These are phyloP conservation scores for Tylopilus subfusipes DNA, from an alignment of 768 basidiomycete genomes.

Conservation along the genomic window DNA sequence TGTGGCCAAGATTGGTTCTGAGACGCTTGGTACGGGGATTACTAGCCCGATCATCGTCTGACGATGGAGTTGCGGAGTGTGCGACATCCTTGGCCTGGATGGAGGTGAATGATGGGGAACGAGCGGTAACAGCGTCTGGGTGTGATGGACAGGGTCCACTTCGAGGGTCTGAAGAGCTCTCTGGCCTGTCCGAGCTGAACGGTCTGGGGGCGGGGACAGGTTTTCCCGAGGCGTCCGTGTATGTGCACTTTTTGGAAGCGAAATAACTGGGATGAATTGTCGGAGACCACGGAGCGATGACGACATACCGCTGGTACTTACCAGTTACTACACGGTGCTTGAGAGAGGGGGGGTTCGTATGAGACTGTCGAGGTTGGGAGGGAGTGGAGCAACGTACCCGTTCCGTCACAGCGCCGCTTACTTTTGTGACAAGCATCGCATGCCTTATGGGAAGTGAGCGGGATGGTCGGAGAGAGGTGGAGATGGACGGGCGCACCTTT, in stretches of 20 bases:
- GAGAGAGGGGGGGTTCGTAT: constrained; percentile 4
- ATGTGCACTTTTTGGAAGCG: constrained; percentile 76
- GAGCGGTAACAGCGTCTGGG: constrained; percentile 10
- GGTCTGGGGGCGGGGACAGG: constrained; percentile 70
- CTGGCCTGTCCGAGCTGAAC: constrained; percentile 41
- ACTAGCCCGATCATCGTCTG: constrained; percentile 40
- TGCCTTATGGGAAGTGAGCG: constrained; percentile 38
- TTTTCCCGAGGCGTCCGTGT: constrained; percentile 75
- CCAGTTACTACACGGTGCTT: constrained; percentile 84
- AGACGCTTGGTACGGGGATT: constrained; percentile 50
- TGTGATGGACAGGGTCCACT: constrained; percentile 15
- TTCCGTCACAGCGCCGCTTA: constrained; percentile 82
- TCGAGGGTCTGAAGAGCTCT: constrained; percentile 26
- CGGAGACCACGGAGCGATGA: neutral
- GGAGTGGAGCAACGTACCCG: constrained; percentile 44
- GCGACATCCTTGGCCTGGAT: constrained; percentile 12
- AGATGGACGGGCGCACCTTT: constrained; percentile 37
- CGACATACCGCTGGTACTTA: constrained; percentile 28
- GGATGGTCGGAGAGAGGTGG: neutral
- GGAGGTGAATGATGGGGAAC: constrained; percentile 16
- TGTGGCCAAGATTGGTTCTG: constrained; percentile 39
- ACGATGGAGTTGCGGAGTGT: constrained; percentile 18
- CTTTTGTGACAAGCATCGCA: constrained; percentile 85
- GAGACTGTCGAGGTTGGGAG: constrained; percentile 3
- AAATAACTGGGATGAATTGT: constrained; percentile 52